phyloP scores from a whole-genome alignment of 345 rosid genomes.

The Salix exigua region DNA sequence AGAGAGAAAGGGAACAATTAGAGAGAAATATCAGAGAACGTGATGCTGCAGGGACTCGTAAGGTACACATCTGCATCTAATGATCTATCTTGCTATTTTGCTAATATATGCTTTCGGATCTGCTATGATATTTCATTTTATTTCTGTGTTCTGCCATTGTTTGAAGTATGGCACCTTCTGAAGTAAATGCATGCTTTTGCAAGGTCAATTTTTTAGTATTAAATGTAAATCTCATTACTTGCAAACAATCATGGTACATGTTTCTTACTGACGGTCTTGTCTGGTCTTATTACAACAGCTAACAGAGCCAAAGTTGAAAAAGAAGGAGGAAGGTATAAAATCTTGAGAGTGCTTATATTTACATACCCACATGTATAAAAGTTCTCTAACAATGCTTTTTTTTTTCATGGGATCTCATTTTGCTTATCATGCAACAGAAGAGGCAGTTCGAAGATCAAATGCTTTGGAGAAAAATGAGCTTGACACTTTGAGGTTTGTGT shows the following conservation, averaged over 20 bases:
- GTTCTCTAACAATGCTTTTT: background rate
- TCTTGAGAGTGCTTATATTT: slow-evolving; percentile 10
- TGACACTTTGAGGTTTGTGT: slow-evolving; percentile 61
- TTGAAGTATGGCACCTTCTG: background rate
- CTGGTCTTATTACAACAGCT: slow-evolving; percentile 40
- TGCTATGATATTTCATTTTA: background rate
- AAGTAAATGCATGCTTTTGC: background rate
- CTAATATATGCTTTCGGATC: background rate
- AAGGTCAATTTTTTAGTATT: too few species aligned
- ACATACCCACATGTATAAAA: background rate
- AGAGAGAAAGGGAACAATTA: slow-evolving; percentile 81
- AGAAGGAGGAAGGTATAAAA: slow-evolving; percentile 74
- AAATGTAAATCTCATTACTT: too few species aligned
- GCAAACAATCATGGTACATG: too few species aligned
- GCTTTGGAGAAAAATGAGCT: slow-evolving; percentile 63
- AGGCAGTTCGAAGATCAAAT: slow-evolving; percentile 62
- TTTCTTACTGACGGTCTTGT: slow-evolving; percentile 17
- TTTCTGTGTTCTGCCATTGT: background rate
- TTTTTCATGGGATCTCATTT: background rate
- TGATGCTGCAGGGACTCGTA: slow-evolving; percentile 76
- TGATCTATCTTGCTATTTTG: background rate
- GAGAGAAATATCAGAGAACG: slow-evolving; percentile 80
- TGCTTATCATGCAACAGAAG: slow-evolving; percentile 49
- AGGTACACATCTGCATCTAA: slow-evolving; percentile 39
- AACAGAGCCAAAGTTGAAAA: slow-evolving; percentile 70